A percentile compares a stretch with the other conserved stretches of the same genome.
Evolutionary conservation across 345 rosid species (phyloP).

Genomic region (Populus deltoides): DNA sequence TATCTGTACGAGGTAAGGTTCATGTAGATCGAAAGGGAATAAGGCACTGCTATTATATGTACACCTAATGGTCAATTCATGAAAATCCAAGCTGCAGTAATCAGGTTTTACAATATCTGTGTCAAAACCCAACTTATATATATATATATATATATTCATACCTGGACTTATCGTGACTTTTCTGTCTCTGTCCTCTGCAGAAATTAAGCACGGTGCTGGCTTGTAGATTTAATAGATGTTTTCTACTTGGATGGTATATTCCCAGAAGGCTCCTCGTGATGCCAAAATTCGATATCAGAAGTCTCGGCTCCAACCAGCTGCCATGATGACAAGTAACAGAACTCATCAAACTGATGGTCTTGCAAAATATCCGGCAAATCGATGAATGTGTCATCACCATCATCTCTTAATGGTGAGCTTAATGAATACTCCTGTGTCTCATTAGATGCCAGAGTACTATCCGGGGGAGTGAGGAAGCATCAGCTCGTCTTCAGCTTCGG

Average conservation of each 20-base stretch:
- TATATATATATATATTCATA: not conserved
- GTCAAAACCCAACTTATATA: not conserved
- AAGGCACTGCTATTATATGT: not conserved
- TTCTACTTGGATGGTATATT: not conserved
- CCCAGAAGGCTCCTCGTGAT: conserved; percentile 38
- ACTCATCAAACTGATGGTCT: conserved; percentile 39
- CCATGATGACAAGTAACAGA: conserved; percentile 48
- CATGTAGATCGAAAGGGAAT: not conserved
- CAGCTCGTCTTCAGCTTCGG: not conserved
- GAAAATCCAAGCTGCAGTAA: not conserved
- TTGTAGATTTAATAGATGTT: not conserved
- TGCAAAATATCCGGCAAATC: conserved; percentile 66
- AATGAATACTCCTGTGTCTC: conserved; percentile 31
- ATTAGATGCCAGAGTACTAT: conserved; percentile 25
- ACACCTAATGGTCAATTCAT: not conserved
- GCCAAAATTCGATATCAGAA: conserved; percentile 19
- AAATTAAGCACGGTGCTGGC: not conserved
- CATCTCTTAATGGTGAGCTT: conserved; percentile 17
- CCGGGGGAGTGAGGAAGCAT: conserved; percentile 35
- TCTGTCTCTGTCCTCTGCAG: not conserved
- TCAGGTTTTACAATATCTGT: not conserved
- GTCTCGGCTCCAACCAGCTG: conserved; percentile 20
- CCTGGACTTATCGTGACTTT: not conserved
- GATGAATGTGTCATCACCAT: conserved; percentile 55
- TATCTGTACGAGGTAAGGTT: not conserved